Evolutionary conservation across 108 stramenopile species (phyloP).

Genomic region (Nitzschia inconspicua): DNA sequence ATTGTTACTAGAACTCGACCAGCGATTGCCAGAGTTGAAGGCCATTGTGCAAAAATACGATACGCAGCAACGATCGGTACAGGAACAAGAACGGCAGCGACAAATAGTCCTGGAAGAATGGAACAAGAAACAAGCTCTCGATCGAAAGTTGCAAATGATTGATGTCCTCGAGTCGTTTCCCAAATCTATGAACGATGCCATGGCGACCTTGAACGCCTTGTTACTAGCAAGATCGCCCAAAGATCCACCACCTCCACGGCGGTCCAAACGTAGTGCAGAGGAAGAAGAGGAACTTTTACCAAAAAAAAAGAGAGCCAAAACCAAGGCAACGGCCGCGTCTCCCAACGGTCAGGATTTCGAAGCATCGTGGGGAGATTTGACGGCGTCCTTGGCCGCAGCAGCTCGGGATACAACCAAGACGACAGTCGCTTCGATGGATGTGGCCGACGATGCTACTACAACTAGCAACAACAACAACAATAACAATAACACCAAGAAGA

Average conservation of each 20-base stretch:
- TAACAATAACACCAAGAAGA: neutral
- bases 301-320: conserved; percentile 1
- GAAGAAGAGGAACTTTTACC: neutral
- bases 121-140: conserved; percentile 5
- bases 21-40: conserved; percentile 13
- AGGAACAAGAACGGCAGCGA: neutral
- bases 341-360: neutral
- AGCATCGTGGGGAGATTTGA: neutral
- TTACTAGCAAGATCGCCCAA: conserved; percentile 27
- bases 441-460: neutral
- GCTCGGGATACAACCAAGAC: neutral
- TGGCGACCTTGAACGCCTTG: conserved; percentile 6
- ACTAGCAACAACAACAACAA: neutral
- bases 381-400: neutral
- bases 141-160: conserved; percentile 32
- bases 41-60: conserved; percentile 5
- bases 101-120: conserved; percentile 1
- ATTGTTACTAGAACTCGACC: conserved; percentile 33
- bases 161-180: conserved; percentile 45
- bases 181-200: conserved; percentile 21
- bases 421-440: neutral
- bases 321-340: neutral
- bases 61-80: neutral
- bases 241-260: conserved; percentile 38
- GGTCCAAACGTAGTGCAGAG: neutral